Base-by-base conservation (phyloP, 345 rosid species). In the Arabidopsis suecica region DNA sequence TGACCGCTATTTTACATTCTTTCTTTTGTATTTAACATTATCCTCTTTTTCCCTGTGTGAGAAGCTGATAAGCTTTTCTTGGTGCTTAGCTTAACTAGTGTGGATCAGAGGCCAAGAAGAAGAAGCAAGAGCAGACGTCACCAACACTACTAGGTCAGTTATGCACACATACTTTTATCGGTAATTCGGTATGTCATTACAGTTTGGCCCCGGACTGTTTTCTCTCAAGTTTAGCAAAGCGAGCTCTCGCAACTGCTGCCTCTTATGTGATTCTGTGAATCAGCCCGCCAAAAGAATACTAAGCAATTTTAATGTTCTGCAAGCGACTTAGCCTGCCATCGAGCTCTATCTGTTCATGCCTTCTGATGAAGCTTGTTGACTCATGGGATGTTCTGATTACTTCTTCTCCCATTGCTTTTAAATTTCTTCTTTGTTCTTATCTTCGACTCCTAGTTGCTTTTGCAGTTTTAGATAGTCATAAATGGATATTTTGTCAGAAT, bases 211-310 rank as follows among this genome's bases (percentile, higher is more conserved):
- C 1, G 96, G 93, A 76, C 95, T 91, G 28, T 83, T 94, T 9
- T 23, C 25, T 23, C 25, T 23, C 25, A 96, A 94, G 62, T 89
- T 94, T 65, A 94, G 68, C 88, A 91, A 65, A 0, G 98, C 96
- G 36, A 94, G 82, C 74, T 91, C 97, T 23, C 96, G 88, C 78
- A 91, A 41, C 75, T 91, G 98, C 79, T 94, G 97, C 83, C 93
- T 89, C 87, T 91, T 91, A 88, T 87, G 82, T 74, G 84, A 70
- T 93, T 97, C 71, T 93, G 10, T 41, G 45, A 41, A 12, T 41
- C 45, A 41, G 0, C 4, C 14, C 1, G 12, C 45, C n/a, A 11
- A 38, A 38, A 38, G 42, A 40, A 9, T 40, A 40, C 13, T 2
- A 10, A 41, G 45, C 45, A 23, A 41, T 41, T 40, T 3, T 40